Conservation (phyloP, 306 rosid species). For the Prunus salicina region DNA sequence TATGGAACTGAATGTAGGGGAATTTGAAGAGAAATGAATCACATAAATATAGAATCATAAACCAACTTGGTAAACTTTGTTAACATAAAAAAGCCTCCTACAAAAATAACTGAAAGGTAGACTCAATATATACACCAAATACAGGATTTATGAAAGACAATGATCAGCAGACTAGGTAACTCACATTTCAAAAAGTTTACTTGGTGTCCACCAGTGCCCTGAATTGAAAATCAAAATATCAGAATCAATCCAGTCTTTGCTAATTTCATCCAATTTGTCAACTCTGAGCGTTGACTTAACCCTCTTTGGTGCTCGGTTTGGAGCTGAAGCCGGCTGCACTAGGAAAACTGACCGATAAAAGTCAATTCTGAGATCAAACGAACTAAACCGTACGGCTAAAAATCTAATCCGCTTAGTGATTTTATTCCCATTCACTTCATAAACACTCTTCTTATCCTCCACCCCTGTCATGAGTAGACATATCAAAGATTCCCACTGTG, state of each 20-base stretch:
- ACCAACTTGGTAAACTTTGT: neutral
- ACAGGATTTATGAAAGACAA: neutral
- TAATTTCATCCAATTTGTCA: slow-evolving; percentile 69
- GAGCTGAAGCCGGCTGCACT: slow-evolving; percentile 54
- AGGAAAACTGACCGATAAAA: slow-evolving; percentile 82
- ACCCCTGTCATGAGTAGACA: slow-evolving; percentile 84
- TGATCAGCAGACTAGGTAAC: slow-evolving; percentile 30
- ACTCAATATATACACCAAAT: neutral
- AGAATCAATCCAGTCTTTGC: slow-evolving; percentile 78
- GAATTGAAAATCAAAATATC: slow-evolving; percentile 84
- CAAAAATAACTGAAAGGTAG: slow-evolving; percentile 4
- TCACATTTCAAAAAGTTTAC: slow-evolving; percentile 78
- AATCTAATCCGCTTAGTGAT: slow-evolving; percentile 69
- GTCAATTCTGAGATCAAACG: slow-evolving; percentile 59
- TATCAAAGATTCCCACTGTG: slow-evolving; percentile 94
- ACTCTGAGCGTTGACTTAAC: slow-evolving; percentile 67
- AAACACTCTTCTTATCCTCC: slow-evolving; percentile 68
- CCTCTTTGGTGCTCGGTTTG: slow-evolving; percentile 58
- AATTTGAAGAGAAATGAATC: neutral
- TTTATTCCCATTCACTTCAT: slow-evolving; percentile 66
- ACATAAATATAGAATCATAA: neutral
- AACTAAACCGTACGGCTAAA: slow-evolving; percentile 57
- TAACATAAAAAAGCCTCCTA: neutral
- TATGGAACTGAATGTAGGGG: neutral
- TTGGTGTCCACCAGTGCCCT: slow-evolving; percentile 91